Base-by-base conservation (phyloP, 2,329 filamentous ascomycete genomes). In the Neocucurbitaria cava region DNA sequence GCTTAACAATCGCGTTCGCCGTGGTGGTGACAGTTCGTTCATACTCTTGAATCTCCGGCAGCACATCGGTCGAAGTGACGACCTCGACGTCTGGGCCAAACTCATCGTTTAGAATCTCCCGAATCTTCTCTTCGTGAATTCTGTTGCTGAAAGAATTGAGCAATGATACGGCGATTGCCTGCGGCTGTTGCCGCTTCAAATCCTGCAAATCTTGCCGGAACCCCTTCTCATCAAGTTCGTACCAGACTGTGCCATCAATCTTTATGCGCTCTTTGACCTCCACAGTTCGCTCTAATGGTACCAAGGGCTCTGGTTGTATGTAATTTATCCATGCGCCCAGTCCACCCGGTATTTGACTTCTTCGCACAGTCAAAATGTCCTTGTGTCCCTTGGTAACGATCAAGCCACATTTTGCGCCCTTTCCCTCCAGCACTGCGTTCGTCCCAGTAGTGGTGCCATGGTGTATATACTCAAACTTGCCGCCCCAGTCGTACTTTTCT, bases 271-370 rank as follows among this genome's bases (percentile, higher is more conserved):
- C 80, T 4, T 64, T 69, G 31, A 76, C 79, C 61, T 82, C 75
- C 1, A 82, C 75, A 0, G 80, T 80, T 1, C 77, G 66, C 61
- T 83, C 81, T 2, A 82, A 68, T 1, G 81, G 80, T 3, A 82
- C 79, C 13, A 82, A 72, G 1, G 81, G 80, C 28, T 80, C 74
- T 0, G 81, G 81, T 3, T 80, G 78, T 0, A 75, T 70, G 56
- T 74, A 83, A 46, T 79, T 77, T 53, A 83, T 75, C 81, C 80
- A 83, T 10, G 78, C 79, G 1, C 79, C 81, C 9, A 83, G 65
- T 2, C 79, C 79, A 3, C 81, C 81, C 0, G 81, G 80, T n/a
- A 83, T 82, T 50, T 83, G 80, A 18, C 78, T 81, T 23, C 81
- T 71, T 8, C 80, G 70, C 10, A 80, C 68, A 0, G 76, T 76